phyloP scores from a whole-genome alignment of 2,329 filamentous ascomycete genomes.

The Arthroderma sp. region DNA sequence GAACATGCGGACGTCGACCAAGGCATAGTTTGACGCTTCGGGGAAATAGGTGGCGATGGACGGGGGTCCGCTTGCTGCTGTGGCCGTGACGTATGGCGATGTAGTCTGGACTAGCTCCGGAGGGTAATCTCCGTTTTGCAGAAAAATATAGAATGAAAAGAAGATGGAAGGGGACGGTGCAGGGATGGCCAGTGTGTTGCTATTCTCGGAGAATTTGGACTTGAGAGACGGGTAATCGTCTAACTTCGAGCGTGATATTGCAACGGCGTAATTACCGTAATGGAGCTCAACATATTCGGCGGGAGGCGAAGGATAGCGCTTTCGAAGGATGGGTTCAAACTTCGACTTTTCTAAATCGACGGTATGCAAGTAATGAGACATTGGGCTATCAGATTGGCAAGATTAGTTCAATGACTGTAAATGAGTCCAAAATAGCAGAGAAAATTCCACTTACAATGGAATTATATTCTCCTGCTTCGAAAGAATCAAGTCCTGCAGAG shows the following conservation, averaged over 20 bases:
- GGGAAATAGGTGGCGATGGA: slow-evolving; percentile 3
- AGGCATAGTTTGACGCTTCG: slow-evolving; percentile 4
- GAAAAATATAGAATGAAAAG: slow-evolving; percentile 9
- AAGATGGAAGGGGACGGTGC: slow-evolving; percentile 4
- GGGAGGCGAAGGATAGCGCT: slow-evolving; percentile 1
- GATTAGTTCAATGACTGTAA: background rate
- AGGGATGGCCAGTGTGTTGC: slow-evolving; percentile 3
- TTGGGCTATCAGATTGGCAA: slow-evolving; percentile 5
- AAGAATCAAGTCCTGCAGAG: slow-evolving; percentile 6
- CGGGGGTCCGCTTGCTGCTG: slow-evolving; percentile 5
- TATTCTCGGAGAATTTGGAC: background rate
- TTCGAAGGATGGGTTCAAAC: slow-evolving; percentile 8
- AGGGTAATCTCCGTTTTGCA: slow-evolving; percentile 9
- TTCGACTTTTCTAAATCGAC: slow-evolving; percentile 4
- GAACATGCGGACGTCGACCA: slow-evolving; percentile 10
- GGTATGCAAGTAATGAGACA: slow-evolving; percentile 10
- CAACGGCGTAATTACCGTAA: slow-evolving; percentile 7
- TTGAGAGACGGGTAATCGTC: slow-evolving; percentile 3
- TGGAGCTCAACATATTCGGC: slow-evolving; percentile 9
- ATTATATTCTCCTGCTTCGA: background rate
- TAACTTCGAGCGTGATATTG: slow-evolving; percentile 6
- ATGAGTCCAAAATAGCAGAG: background rate
- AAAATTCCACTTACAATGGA: slow-evolving; percentile 6
- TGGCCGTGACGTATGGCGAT: slow-evolving; percentile 4
- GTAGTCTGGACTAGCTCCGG: slow-evolving; percentile 6